Base-by-base conservation (phyloP, 768 basidiomycete species). In the Tylopilus plumbeoviolaceoides region DNA sequence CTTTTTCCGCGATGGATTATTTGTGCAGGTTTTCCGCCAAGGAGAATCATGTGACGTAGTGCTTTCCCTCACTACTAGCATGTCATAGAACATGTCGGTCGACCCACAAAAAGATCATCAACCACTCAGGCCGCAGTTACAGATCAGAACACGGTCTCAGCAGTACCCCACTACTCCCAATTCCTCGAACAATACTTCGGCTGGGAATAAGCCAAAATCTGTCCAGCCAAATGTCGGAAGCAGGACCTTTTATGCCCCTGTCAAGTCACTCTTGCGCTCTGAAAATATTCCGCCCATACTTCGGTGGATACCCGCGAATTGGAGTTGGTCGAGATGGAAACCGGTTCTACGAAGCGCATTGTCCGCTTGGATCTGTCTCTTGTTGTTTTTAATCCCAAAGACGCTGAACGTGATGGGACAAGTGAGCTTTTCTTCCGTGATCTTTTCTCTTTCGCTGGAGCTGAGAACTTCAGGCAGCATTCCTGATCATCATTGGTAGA, bases 261-360 rank as follows among this genome's bases (percentile, higher is more conserved):
- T 35, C 23, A 43, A 46, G 47, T 27, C 42, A 4, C 39, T 38
- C 7, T 54, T 30, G 43, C 44, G 10, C 28, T 11, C 23, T 2
- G 21, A 56, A 21, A 59, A 35, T 23, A 53, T 73, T 7, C 77
- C 76, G 0, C 9, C 55, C 20, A 47, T 59, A 48, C 55, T 82
- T 33, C 64, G 66, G 30, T 89, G 87, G 87, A 78, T 87, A 21
- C 72, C 75, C 2, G 70, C 67, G 15, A 87, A 84, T 53, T 78
- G 72, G 66, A 79, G 70, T 0, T 83, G 80, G 78, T 68, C 78
- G 17, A 83, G 80, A 59, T 53, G 83, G 59, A 85, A 85, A 66
- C 82, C 84, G 4, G 79, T 76, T 10, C 70, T 89, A 36, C 80
- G 88, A 49, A 80, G 80, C 56, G 78, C 84, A 12, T 46, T 84